Conservation (phyloP, 2,329 filamentous ascomycete species). For the Cladosporium sp. region DNA sequence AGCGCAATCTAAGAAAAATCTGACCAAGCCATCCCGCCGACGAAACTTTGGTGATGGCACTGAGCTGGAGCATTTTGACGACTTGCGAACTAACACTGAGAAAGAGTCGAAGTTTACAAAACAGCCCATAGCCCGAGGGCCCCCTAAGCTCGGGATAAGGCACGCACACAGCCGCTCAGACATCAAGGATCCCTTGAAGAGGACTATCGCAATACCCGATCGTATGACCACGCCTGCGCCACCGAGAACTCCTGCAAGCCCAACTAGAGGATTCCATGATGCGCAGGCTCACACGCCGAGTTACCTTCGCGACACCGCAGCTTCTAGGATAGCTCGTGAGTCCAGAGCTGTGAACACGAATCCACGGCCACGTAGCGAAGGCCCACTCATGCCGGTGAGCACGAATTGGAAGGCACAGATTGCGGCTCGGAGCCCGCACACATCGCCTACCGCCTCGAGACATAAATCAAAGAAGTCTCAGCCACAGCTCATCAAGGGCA, state of each 20-base stretch:
- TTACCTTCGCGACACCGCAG: slow-evolving; percentile 64
- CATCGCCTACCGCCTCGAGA: slow-evolving; percentile 46
- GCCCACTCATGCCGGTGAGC: slow-evolving; percentile 49
- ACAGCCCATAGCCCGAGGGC: slow-evolving; percentile 66
- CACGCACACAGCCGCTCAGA: slow-evolving; percentile 29
- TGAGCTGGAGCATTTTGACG: slow-evolving; percentile 90
- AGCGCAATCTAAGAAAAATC: slow-evolving; percentile 60
- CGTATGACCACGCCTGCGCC: slow-evolving; percentile 45
- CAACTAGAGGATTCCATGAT: slow-evolving; percentile 39
- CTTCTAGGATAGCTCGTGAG: slow-evolving; percentile 61
- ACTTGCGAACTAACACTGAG: slow-evolving; percentile 80
- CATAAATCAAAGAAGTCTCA: slow-evolving; percentile 48
- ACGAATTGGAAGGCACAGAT: slow-evolving; percentile 59
- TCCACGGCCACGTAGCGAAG: slow-evolving; percentile 40
- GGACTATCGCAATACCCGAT: slow-evolving; percentile 33
- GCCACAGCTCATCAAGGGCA: slow-evolving; percentile 83
- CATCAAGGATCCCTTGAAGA: slow-evolving; percentile 25
- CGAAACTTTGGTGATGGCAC: slow-evolving; percentile 85
- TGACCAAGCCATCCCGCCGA: slow-evolving; percentile 67
- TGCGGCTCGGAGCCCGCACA: slow-evolving; percentile 47
- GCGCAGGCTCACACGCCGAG: slow-evolving; percentile 51
- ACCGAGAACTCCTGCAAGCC: slow-evolving; percentile 52
- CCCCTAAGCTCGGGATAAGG: slow-evolving; percentile 49
- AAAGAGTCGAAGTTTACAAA: slow-evolving; percentile 80
- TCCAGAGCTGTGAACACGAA: slow-evolving; percentile 46